Conservation (phyloP, 306 rosid genomes). For the Dalbergia cultrata region DNA sequence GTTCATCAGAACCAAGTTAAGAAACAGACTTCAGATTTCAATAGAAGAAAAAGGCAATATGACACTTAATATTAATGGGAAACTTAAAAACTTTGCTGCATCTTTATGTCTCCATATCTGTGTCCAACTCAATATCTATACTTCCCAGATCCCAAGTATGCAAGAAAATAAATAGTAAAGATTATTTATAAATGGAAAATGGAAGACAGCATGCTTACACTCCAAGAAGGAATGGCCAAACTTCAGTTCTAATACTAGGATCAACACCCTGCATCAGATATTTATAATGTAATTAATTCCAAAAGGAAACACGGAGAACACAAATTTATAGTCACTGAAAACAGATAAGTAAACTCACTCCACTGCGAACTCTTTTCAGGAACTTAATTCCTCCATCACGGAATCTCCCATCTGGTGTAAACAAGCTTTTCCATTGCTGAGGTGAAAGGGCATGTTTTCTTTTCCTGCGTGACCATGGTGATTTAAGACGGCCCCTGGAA, state of each 20-base stretch:
- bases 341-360: conserved; percentile 73
- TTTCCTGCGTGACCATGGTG: conserved; percentile 98
- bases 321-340: conserved; percentile 12
- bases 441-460: conserved; percentile 87
- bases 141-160: conserved; percentile 35
- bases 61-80: conserved; percentile 15
- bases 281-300: conserved; percentile 44
- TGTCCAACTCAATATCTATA: conserved; percentile 16
- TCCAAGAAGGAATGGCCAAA: conserved; percentile 99
- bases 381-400: conserved; percentile 91
- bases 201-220: conserved; percentile 71
- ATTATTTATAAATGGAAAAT: conserved; percentile 32
- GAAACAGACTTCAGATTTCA: conserved; percentile 16
- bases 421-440: conserved; percentile 81
- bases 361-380: conserved; percentile 96
- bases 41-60: conserved; percentile 11
- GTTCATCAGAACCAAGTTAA: conserved; percentile 22
- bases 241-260: conserved; percentile 90
- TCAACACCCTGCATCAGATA: conserved; percentile 85
- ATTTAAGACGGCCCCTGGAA: conserved; percentile 93
- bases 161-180: conserved; percentile 16
- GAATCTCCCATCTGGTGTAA: conserved; percentile 82
- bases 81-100: conserved; percentile 31
- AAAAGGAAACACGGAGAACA: conserved; percentile 24
- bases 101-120: conserved; percentile 3